phyloP scores from a whole-genome alignment of 2,329 filamentous ascomycete species.

The Laburnicola sp. region DNA sequence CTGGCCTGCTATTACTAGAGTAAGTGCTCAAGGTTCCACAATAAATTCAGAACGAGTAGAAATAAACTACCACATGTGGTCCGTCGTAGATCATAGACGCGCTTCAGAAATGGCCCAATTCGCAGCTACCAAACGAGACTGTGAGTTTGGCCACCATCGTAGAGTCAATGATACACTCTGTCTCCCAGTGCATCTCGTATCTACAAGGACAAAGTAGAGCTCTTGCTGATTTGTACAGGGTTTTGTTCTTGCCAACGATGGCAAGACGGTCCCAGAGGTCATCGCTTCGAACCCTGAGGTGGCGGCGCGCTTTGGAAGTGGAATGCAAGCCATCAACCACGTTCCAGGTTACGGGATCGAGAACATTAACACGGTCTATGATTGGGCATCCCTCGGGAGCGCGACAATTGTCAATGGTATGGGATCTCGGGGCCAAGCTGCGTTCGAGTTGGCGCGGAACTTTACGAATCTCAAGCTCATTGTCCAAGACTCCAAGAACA shows the following conservation, averaged over 20 bases:
- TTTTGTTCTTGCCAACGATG: slow-evolving; percentile 18
- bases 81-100: slow-evolving; percentile 14
- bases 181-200: background rate
- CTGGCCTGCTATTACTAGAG: slow-evolving; percentile 11
- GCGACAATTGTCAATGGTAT: slow-evolving; percentile 11
- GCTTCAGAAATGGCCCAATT: slow-evolving; percentile 20
- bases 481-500: slow-evolving; percentile 15
- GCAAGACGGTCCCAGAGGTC: slow-evolving; percentile 16
- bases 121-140: slow-evolving; percentile 14
- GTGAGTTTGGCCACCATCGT: background rate
- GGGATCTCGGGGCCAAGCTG: slow-evolving; percentile 15
- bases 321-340: slow-evolving; percentile 12
- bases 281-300: slow-evolving; percentile 12
- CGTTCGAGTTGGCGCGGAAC: slow-evolving; percentile 14
- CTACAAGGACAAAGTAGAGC: background rate
- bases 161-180: background rate
- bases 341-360: slow-evolving; percentile 12
- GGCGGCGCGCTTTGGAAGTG: slow-evolving; percentile 14
- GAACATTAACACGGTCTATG: slow-evolving; percentile 12
- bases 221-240: slow-evolving; percentile 13
- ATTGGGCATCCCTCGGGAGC: slow-evolving; percentile 17
- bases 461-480: slow-evolving; percentile 12
- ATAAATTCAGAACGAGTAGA: slow-evolving; percentile 3
- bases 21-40: slow-evolving; percentile 10
- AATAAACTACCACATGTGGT: slow-evolving; percentile 8